Percentiles rank a stretch among this genome's conserved stretches.
phyloP scores from a whole-genome alignment of 331 rosid genomes.

The Pyrus hybrid region DNA sequence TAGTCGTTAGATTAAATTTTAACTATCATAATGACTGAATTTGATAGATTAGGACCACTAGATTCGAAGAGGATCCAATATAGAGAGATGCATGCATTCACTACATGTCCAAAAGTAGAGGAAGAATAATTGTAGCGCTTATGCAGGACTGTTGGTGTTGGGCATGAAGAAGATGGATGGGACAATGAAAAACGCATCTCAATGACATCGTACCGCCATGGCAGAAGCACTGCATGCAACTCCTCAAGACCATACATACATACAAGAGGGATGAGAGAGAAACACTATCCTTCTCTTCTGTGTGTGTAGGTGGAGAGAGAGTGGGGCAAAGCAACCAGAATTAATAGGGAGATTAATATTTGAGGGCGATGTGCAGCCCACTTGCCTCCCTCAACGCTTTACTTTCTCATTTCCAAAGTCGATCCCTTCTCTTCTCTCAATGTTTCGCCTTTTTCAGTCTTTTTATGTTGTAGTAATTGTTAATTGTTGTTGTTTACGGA shows the following conservation, averaged over 20 bases:
- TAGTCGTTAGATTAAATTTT: background rate
- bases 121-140: no score
- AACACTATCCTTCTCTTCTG: background rate
- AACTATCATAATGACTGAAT: no score
- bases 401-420: conserved; percentile 10
- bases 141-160: no score
- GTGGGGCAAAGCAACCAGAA: background rate
- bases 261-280: background rate
- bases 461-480: background rate
- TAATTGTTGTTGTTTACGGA: no score
- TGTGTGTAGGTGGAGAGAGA: background rate
- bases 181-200: no score
- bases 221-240: no score
- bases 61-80: no score
- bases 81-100: no score
- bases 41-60: no score
- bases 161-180: no score
- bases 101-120: no score
- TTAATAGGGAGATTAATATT: background rate
- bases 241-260: background rate
- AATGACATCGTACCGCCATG: no score
- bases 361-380: background rate
- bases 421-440: conserved; percentile 26
- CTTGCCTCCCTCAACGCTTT: background rate
- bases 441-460: background rate